Evolutionary conservation across 257 asterid species (phyloP).

Genomic region (Ehretia macrophylla): DNA sequence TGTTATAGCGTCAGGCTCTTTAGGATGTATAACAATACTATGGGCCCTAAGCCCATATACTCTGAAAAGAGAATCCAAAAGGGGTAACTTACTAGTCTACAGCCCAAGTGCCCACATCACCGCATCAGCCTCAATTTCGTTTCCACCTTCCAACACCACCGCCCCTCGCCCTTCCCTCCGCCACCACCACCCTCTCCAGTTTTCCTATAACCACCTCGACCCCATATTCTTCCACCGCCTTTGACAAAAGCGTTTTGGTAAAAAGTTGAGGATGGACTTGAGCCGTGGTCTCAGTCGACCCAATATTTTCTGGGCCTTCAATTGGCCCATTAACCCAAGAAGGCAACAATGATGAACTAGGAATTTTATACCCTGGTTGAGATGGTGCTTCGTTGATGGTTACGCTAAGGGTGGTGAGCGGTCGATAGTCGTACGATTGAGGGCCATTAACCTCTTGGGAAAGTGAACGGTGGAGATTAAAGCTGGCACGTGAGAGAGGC

Average conservation of each 20-base stretch:
- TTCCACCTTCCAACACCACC: conserved; percentile 64
- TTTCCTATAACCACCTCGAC: conserved; percentile 63
- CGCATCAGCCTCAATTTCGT: conserved; percentile 51
- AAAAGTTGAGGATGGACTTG: conserved; percentile 83
- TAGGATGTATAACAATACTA: conserved; percentile 73
- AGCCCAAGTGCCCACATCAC: conserved; percentile 90
- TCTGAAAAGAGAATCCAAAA: conserved; percentile 46
- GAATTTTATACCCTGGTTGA: conserved; percentile 7
- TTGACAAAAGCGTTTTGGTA: conserved; percentile 46
- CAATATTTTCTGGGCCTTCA: conserved; percentile 56
- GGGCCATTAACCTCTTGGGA: conserved; percentile 76
- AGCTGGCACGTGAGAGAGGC: conserved; percentile 84
- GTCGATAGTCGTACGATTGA: conserved; percentile 71
- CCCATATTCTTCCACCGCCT: conserved; percentile 67
- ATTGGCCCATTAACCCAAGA: conserved; percentile 74
- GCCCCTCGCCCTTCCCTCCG: conserved; percentile 52
- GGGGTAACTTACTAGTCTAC: conserved; percentile 53
- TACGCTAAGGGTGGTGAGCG: conserved; percentile 61
- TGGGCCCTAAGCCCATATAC: conserved; percentile 72
- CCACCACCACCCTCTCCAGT: conserved; percentile 51
- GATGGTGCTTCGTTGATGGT: conserved; percentile 45
- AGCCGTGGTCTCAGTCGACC: conserved; percentile 72
- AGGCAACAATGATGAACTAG: conserved; percentile 35
- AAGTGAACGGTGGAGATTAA: conserved; percentile 78
- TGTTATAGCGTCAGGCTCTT: conserved; percentile 35